Evolutionary conservation across 495 filamentous ascomycete species (phyloP).

Genomic region (Podospora pseudopauciseta): DNA sequence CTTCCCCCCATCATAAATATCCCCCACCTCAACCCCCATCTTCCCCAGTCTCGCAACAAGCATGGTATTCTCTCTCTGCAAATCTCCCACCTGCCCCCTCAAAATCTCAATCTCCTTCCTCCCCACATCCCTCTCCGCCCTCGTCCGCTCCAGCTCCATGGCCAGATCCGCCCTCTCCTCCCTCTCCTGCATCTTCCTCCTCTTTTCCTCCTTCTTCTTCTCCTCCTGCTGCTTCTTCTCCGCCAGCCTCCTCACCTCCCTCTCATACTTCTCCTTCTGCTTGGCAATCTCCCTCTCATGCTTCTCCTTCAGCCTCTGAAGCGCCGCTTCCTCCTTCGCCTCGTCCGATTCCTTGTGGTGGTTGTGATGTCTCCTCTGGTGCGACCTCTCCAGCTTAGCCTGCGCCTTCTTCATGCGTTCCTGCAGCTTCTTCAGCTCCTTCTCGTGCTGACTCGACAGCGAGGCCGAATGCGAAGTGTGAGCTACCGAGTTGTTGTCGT

Average conservation of each 20-base stretch:
- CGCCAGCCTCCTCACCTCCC: conserved; percentile 61
- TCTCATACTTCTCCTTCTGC: conserved; percentile 61
- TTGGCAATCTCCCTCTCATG: conserved; percentile 58
- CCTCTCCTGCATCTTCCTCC: conserved; percentile 48
- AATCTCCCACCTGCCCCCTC: conserved; percentile 55
- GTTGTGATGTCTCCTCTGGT: conserved; percentile 44
- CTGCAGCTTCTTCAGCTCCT: conserved; percentile 71
- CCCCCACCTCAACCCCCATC: conserved; percentile 9
- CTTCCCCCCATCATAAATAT: neutral
- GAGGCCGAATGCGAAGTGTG: conserved; percentile 12
- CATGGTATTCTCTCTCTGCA: conserved; percentile 65
- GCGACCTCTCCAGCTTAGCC: conserved; percentile 58
- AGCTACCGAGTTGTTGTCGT: neutral
- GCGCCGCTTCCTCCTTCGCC: conserved; percentile 44
- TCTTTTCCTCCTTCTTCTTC: conserved; percentile 57
- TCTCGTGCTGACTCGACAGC: conserved; percentile 52
- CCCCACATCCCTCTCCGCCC: conserved; percentile 54
- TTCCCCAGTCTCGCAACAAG: conserved; percentile 51
- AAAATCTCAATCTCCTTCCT: conserved; percentile 60
- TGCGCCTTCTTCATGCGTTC: conserved; percentile 66
- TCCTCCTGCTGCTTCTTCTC: conserved; percentile 57
- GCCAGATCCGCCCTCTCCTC: conserved; percentile 49
- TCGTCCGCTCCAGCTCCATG: conserved; percentile 50
- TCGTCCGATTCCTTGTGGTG: conserved; percentile 6
- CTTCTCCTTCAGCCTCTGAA: conserved; percentile 55